phyloP scores from a whole-genome alignment of 2,329 filamentous ascomycete genomes.

The Fusarium mundagurra region DNA sequence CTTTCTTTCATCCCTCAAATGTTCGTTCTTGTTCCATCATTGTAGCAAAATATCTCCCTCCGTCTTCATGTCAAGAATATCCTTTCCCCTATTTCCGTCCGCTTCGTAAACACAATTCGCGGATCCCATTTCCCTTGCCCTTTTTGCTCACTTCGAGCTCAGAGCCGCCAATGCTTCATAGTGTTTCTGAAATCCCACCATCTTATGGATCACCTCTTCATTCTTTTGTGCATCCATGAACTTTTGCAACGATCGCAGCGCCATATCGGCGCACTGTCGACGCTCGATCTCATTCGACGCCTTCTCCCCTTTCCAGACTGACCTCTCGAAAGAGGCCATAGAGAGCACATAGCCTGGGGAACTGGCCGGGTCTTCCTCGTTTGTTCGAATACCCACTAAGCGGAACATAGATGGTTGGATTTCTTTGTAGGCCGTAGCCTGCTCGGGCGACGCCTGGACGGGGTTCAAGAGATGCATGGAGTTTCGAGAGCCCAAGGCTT shows the following conservation, averaged over 20 bases:
- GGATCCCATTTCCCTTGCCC: background rate
- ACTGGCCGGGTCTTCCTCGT: background rate
- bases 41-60: background rate
- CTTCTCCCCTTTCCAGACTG: too few relatives aligned
- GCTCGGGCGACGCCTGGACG: too few relatives aligned
- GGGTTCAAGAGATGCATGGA: too few relatives aligned
- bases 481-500: too few relatives aligned
- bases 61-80: background rate
- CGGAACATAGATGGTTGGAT: too few relatives aligned
- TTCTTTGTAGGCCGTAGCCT: too few relatives aligned
- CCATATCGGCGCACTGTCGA: background rate
- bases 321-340: background rate
- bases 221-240: conserved; percentile 2
- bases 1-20: background rate
- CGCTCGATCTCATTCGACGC: background rate
- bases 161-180: background rate
- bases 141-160: background rate
- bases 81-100: background rate
- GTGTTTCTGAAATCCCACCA: background rate
- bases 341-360: background rate
- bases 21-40: background rate
- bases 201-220: background rate
- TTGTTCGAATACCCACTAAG: too few relatives aligned
- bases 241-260: background rate
- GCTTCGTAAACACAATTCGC: background rate